Evolutionary conservation across 768 basidiomycete genomes (phyloP).

Genomic region (Mycena olivaceomarginata): DNA sequence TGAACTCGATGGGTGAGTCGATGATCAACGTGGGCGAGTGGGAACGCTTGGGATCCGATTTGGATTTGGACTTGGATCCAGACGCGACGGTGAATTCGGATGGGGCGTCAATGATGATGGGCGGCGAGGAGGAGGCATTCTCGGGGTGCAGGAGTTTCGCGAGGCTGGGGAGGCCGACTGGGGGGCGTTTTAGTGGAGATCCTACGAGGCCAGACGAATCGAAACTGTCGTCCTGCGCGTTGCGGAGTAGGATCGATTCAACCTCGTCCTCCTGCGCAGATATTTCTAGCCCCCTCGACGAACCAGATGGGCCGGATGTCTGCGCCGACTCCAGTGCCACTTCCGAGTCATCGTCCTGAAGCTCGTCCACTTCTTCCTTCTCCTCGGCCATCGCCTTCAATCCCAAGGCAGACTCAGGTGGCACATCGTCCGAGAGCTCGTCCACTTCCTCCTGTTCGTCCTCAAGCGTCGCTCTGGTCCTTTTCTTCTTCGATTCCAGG

Average conservation of each 20-base stretch:
- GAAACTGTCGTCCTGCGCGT: neutral
- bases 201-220: neutral
- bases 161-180: slow-evolving; percentile 50
- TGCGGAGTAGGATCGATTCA: slow-evolving; percentile 34
- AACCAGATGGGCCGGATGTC: neutral
- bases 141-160: slow-evolving; percentile 48
- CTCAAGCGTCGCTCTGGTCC: neutral
- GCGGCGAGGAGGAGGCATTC: neutral
- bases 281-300: neutral
- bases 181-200: slow-evolving; percentile 32
- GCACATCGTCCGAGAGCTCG: too few species aligned
- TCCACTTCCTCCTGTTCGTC: neutral
- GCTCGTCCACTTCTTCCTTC: slow-evolving; percentile 30
- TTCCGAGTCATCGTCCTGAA: slow-evolving; percentile 13
- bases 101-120: slow-evolving; percentile 18
- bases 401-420: too few species aligned
- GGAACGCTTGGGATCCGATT: neutral
- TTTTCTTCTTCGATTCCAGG: neutral
- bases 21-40: slow-evolving; percentile 16
- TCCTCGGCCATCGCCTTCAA: neutral
- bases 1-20: slow-evolving; percentile 26
- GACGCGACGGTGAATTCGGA: neutral
- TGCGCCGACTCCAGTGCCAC: neutral
- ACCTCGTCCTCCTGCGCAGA: neutral
- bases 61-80: neutral